These are phyloP conservation scores for Trichoderma atroviride DNA, from an alignment of 2,329 filamentous ascomycete genomes.

Conservation along the genomic window DNA sequence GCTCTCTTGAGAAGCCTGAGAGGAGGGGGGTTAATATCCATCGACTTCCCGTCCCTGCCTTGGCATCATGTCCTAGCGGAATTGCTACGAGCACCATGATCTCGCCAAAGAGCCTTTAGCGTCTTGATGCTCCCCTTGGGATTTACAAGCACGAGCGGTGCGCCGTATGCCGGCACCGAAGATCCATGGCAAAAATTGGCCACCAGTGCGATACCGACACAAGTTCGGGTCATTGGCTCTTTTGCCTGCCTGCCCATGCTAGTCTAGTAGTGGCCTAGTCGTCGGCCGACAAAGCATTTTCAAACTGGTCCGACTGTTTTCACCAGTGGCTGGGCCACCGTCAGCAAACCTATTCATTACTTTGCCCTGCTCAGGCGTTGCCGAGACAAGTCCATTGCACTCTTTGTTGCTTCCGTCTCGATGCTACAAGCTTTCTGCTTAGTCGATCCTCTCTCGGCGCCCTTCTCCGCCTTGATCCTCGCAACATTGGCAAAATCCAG, in stretches of 20 bases:
- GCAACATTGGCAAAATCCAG: not conserved
- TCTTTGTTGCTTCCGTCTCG: not conserved
- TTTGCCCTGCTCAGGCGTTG: slow-evolving; percentile 5
- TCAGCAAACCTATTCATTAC: slow-evolving; percentile 20
- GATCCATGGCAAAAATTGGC: slow-evolving; percentile 10
- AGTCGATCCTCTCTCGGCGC: not conserved
- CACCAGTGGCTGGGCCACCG: slow-evolving; percentile 24
- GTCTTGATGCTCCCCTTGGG: not conserved
- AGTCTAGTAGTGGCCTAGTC: slow-evolving; percentile 16
- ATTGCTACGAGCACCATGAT: slow-evolving; percentile 5
- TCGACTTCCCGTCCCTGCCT: slow-evolving; percentile 18
- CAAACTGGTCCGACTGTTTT: slow-evolving; percentile 9
- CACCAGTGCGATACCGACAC: slow-evolving; percentile 14
- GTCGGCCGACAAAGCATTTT: slow-evolving; percentile 21
- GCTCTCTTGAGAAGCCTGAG: not conserved
- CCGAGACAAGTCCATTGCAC: slow-evolving; percentile 15
- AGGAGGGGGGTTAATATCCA: slow-evolving; percentile 10
- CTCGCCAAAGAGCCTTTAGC: not conserved
- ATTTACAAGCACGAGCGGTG: not conserved
- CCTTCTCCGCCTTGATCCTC: not conserved
- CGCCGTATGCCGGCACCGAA: not conserved
- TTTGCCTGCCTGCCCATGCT: not conserved
- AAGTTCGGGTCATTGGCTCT: slow-evolving; percentile 11
- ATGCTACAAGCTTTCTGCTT: slow-evolving; percentile 6
- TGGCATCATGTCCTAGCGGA: slow-evolving; percentile 3